Base-by-base conservation (phyloP, 305 asterid species). In the Solanum hybrid region DNA sequence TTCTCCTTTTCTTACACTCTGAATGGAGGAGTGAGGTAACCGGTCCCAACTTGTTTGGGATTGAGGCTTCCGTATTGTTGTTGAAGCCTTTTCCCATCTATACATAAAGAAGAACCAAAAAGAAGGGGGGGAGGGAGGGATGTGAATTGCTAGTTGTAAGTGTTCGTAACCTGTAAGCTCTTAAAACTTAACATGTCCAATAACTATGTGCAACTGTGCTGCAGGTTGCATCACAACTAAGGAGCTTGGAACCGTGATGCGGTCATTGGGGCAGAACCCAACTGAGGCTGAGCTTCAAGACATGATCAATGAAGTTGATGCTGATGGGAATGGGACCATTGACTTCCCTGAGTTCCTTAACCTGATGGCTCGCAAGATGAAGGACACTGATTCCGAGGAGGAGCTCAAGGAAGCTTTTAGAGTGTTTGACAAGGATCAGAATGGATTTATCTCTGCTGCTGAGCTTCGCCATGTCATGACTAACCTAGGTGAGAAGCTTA, bases 291-390 rank as follows among this genome's bases (percentile, higher is more conserved):
- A 95, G 93, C 98, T 95, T 89, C 97, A 95, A 92, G 97, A 95
- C 88, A 96, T 96, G 98, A 95, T 96, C 93, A 95, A 95, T 13
- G 98, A 95, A 91, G 99, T 96, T 87, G 99, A 96, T 91, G 98
- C 97, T 29, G 99, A 96, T 90, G 98, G 99, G 14, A 96, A 96
- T 57, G 99, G 99, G 68, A 96, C 99, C 77, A 96, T 96, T 57
- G 99, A 96, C 90, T 96, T 96, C 80, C 98, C 97, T 0, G 98
- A 96, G 97, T 96, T 96, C 93, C 98, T 96, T 91, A 96, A 96
- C 93, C 92, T 96, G 94, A 96, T 96, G 99, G 98, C 98, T 51
- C 93, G 97, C 89, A 96, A 95, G 92, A 96, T 95, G 98, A 96
- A 95, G 95, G 98, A 96, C 88, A 96, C 98, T 79, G 98, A 96